phyloP scores from a whole-genome alignment of 208 protist species.

The Leishmania amazonensis region DNA sequence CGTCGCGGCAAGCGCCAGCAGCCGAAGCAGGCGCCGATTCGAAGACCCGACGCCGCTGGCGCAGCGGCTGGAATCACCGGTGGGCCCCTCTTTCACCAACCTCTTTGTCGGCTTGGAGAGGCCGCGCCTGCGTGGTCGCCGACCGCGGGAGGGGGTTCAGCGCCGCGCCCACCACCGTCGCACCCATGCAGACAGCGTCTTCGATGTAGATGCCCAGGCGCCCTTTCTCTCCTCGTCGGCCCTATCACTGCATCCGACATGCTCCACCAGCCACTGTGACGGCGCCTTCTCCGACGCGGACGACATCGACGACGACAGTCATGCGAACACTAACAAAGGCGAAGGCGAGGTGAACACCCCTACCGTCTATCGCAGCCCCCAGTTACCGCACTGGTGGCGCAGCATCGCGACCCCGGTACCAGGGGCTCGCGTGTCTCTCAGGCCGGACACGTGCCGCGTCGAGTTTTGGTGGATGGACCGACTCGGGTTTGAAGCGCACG shows the following conservation, averaged over 20 bases:
- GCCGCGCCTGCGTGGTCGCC: conserved; percentile 9
- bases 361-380: conserved; percentile 23
- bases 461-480: conserved; percentile 43
- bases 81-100: conserved; percentile 14
- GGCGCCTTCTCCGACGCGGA: neutral
- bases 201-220: neutral
- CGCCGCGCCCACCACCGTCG: neutral
- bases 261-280: conserved; percentile 2
- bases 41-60: neutral
- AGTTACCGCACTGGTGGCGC: conserved; percentile 38
- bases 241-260: neutral
- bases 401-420: conserved; percentile 24
- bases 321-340: conserved; percentile 10
- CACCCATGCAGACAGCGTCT: neutral
- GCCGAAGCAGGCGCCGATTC: neutral
- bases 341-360: conserved; percentile 26
- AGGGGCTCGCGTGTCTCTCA: conserved; percentile 23
- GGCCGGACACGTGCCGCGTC: conserved; percentile 13
- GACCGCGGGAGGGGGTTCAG: neutral
- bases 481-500: conserved; percentile 34
- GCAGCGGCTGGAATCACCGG: neutral
- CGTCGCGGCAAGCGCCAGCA: neutral
- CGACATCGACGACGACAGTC: conserved; percentile 12
- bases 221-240: neutral
- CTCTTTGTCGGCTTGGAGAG: conserved; percentile 30